phyloP scores from a whole-genome alignment of 2,329 filamentous ascomycete genomes.

The Mycosphaerella sp. region DNA sequence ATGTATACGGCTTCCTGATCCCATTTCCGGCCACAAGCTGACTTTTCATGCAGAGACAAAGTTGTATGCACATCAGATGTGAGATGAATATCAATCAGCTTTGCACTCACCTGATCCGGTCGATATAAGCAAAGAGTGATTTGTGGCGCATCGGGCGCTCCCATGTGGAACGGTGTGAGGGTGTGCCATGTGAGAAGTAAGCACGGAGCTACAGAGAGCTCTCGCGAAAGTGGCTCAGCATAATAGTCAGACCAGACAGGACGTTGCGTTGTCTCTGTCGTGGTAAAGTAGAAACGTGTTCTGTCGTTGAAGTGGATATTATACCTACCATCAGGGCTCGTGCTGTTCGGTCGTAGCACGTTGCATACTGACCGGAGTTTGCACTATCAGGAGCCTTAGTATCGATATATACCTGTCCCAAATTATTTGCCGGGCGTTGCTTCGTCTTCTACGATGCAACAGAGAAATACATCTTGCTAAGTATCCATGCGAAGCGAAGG shows the following conservation, averaged over 20 bases:
- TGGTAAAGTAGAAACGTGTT: too few relatives aligned
- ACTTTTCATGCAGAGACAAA: background rate
- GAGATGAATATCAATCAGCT: background rate
- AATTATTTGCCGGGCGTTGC: too few relatives aligned
- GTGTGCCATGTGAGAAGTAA: background rate
- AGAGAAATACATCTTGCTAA: too few relatives aligned
- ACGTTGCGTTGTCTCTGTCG: background rate
- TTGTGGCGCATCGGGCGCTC: background rate
- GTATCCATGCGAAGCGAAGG: too few relatives aligned
- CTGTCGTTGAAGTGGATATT: too few relatives aligned
- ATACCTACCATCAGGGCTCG: too few relatives aligned
- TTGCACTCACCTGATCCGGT: background rate
- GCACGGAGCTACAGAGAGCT: background rate
- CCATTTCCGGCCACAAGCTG: background rate
- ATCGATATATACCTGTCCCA: too few relatives aligned
- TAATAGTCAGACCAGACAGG: background rate
- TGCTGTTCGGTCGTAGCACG: too few relatives aligned
- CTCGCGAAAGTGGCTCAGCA: background rate
- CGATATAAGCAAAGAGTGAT: background rate
- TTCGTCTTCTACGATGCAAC: too few relatives aligned
- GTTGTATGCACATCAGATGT: background rate
- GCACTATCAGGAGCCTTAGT: too few relatives aligned
- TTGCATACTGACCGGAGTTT: too few relatives aligned
- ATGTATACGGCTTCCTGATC: background rate
- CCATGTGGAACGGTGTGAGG: background rate